Evolutionary conservation across 495 filamentous ascomycete species (phyloP), one percentile per base, ranked within the genome.

Genomic region (Trichoderma asperelloides): DNA sequence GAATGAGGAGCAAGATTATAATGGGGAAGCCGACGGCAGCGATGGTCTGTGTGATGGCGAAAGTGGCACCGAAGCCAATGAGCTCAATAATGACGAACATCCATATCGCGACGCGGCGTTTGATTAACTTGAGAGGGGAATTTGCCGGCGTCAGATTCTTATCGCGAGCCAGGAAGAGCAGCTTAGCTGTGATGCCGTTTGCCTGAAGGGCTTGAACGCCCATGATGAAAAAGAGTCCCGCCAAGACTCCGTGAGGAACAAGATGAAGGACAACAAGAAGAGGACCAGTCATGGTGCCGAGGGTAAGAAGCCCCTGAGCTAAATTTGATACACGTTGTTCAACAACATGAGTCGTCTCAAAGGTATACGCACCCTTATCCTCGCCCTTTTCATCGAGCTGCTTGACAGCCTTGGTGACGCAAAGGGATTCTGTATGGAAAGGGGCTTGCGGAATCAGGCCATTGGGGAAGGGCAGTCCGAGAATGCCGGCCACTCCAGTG

Each of bases 21-120:
- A 97, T 85, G 4, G 94, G 94, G 73, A 97, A 98, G 2, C 94
- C 91, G 49, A 98, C 95, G 18, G 94, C 94, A 11, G 91, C 94
- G 63, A 96, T 91, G 0, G 94, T 97, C 77, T 97, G 93, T 11
- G 92, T 94, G 70, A 97, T 94, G n/a, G 92, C 93, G 74, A 98
- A 95, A 2, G 91, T 96, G 1, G 87, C 91, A 4, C 81, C 91
- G 71, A 98, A 95, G 0, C 91, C 92, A 39, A 90, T 16, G 6
- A 96, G 76, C 75, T 97, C 89, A n/a, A 93, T 74, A 16, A 76
- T 77, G 2, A 96, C 88, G 76, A 96, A 96, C 6, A 74, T 74
- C 89, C 91, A 96, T 69, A 96, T 82, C 2, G 88, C 86, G 12
- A 68, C 67, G 12, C 87, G 84, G 25, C 89, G 84, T 25, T 81